A percentile compares a stretch with the other conserved stretches of the same genome.
These are phyloP conservation scores for Xylariales sp. DNA, from an alignment of 2,329 filamentous ascomycete species.

Conservation along the genomic window DNA sequence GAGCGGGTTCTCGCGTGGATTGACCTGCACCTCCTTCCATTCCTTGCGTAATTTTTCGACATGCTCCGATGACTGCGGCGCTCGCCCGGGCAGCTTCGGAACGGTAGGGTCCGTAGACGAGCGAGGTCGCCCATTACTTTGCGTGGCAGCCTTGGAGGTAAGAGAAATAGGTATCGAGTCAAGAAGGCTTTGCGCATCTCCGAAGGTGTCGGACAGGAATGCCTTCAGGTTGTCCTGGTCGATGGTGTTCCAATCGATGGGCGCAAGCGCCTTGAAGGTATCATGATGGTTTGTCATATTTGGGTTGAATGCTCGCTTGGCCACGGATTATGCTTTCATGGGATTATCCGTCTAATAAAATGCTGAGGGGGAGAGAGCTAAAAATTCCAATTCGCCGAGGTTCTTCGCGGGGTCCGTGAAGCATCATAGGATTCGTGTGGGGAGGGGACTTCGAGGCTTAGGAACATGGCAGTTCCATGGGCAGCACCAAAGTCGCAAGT, in stretches of 20 bases:
- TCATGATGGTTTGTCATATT: constrained; percentile 33
- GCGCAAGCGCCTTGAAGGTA: constrained; percentile 48
- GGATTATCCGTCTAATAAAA: no score
- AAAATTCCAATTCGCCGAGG: no score
- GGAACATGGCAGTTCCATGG: no score
- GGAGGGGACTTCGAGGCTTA: no score
- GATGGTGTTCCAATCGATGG: constrained; percentile 42
- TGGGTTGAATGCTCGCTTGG: no score
- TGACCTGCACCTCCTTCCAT: constrained; percentile 82
- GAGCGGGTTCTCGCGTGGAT: constrained; percentile 67
- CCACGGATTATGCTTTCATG: no score
- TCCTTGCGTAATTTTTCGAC: constrained; percentile 63
- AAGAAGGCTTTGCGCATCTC: constrained; percentile 63
- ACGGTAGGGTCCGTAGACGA: constrained; percentile 53
- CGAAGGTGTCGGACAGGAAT: constrained; percentile 58
- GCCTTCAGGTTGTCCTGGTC: constrained; percentile 41
- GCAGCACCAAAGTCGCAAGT: no score
- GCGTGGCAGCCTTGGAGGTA: constrained; percentile 39
- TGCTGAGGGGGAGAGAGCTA: no score
- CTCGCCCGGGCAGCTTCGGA: constrained; percentile 36
- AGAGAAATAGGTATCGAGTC: constrained; percentile 66
- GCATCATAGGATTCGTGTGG: no score
- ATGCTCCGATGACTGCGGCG: constrained; percentile 46
- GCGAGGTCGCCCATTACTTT: constrained; percentile 42
- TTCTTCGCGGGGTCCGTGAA: no score